Base-by-base conservation (phyloP, 2,329 filamentous ascomycete genomes). In the Hymenoscyphus fructigenus region DNA sequence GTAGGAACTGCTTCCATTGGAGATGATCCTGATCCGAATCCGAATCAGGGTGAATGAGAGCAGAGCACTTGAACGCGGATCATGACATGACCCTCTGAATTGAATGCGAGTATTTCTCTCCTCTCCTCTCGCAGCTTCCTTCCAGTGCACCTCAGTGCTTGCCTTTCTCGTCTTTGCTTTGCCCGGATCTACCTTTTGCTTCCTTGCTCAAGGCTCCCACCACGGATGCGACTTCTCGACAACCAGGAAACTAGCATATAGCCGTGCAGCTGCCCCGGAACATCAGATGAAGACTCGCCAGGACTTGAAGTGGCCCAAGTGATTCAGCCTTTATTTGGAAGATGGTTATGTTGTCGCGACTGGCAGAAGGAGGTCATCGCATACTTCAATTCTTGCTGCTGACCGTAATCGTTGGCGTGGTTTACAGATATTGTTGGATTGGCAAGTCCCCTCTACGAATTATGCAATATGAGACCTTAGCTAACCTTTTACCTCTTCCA, bases 361-460 rank as follows among this genome's bases (percentile, higher is more conserved):
- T 57, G 17, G 57, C 55, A 3, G 44, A 23, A 5, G 60, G 59
- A 26, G 26, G 68, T 10, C 67, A 69, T 55, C 67, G 69, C 36
- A 32, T 57, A 20, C 67, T 69, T n/a, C 71, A 68, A 56, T 61
- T 60, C 15, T 64, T 73, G 14, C 63, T 74, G 26, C 61, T 64
- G 36, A 29, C 70, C 20, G 63, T 71, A 55, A 63, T 72, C 26
- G 62, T 66, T 20, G 69, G 64, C 41, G 72, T 72, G 14, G 59
- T 74, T 32, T 74, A 73, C 50, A 71, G 73, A 67, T 75, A 73
- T 61, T 75, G 72, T 59, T 74, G 69, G 69, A 66, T 71, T 66
- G 72, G 72, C 74, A 59, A 32, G 68, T 65, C 20, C 17, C n/a
- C 26, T 26, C 15, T 3, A 14, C 32, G 17, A 14, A 50, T 14